Evolutionary conservation across 2,329 filamentous ascomycete genomes (phyloP).

Genomic region (Juglanconis sp.): DNA sequence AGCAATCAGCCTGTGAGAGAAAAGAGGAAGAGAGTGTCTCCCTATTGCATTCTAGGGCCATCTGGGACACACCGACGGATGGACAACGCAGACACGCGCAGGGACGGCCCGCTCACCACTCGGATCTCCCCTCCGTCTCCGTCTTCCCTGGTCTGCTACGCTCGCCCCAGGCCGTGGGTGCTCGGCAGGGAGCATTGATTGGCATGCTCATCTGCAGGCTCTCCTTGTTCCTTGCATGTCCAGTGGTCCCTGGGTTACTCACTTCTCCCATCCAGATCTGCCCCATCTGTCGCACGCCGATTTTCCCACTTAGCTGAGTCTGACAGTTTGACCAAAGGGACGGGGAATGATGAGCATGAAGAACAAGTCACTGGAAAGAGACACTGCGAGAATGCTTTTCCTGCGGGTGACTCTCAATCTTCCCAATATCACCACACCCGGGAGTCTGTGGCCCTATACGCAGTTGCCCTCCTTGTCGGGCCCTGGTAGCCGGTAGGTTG

Average conservation of each 20-base stretch:
- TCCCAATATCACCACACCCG: neutral
- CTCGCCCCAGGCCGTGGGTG: neutral
- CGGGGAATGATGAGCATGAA: too few species aligned
- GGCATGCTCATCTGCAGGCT: neutral
- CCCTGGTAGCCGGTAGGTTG: constrained; percentile 8
- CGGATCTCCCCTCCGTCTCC: neutral
- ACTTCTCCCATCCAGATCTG: neutral
- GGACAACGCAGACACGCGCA: neutral
- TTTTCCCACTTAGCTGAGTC: neutral
- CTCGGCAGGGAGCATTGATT: neutral
- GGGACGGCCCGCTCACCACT: constrained; percentile 14
- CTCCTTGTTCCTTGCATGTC: constrained; percentile 12
- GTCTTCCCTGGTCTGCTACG: neutral
- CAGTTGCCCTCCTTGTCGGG: neutral
- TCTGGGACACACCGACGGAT: neutral
- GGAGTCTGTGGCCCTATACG: constrained; percentile 7
- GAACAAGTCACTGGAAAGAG: too few species aligned
- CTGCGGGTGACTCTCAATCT: neutral
- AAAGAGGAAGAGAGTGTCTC: neutral
- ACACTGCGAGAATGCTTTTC: neutral
- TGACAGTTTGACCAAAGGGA: too few species aligned
- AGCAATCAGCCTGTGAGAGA: neutral
- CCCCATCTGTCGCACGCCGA: neutral
- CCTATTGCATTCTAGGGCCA: neutral
- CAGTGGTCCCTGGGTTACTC: neutral